A percentile compares a stretch with the other conserved stretches of the same genome.
These are phyloP conservation scores for Monosporozyma aquatica DNA, from an alignment of 805 yeast genomes.

Conservation along the genomic window DNA sequence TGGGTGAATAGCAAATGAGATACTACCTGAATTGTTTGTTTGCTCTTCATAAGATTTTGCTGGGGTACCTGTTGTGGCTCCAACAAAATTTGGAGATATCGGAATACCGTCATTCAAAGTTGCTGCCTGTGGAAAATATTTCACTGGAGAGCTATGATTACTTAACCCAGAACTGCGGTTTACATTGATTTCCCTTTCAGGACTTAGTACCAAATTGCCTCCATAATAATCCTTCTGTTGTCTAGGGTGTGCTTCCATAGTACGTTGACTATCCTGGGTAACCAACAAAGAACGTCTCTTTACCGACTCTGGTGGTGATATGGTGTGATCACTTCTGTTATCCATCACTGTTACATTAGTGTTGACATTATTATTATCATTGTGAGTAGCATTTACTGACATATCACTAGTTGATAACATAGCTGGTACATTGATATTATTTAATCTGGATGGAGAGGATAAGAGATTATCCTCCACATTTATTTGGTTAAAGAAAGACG, in stretches of 20 bases:
- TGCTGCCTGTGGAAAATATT: not conserved
- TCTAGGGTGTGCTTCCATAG: not conserved
- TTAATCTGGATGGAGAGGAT: not conserved
- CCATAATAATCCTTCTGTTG: not conserved
- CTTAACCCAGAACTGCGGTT: too few species aligned
- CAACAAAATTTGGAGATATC: constrained; percentile 7
- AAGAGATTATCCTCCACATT: not conserved
- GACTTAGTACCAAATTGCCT: not conserved
- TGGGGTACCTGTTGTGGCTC: not conserved
- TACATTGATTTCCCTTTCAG: not conserved
- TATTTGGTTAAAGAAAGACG: not conserved
- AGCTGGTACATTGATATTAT: not conserved
- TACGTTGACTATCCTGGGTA: not conserved
- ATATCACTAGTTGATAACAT: not conserved
- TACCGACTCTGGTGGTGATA: not conserved
- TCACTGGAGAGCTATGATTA: not conserved
- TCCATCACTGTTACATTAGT: not conserved
- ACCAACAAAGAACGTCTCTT: not conserved
- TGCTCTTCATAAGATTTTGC: constrained; percentile 17
- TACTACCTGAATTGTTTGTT: constrained; percentile 16
- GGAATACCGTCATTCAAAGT: not conserved
- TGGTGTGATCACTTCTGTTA: not conserved
- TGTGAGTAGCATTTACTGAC: not conserved
- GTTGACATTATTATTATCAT: not conserved
- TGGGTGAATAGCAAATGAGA: constrained; percentile 19